These are phyloP conservation scores for Aspergillus hortae DNA, from an alignment of 2,329 filamentous ascomycete species.

Conservation along the genomic window DNA sequence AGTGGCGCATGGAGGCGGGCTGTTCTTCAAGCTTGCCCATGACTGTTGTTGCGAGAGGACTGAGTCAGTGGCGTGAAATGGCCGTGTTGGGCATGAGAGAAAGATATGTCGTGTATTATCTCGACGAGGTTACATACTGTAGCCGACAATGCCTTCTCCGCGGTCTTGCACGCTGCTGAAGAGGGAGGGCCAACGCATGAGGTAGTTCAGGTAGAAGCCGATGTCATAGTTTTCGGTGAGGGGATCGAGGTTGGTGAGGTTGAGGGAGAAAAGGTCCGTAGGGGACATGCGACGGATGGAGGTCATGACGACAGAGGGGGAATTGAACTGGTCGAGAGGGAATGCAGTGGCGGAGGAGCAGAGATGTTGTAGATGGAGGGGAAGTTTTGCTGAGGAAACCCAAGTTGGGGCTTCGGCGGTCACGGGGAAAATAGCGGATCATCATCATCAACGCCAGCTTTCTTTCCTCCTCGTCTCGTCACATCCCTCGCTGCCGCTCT, in stretches of 20 bases:
- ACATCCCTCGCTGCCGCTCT: not conserved
- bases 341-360: not conserved
- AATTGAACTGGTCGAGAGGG: not conserved
- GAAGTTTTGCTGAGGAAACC: slow-evolving; percentile 2
- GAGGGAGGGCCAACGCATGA: slow-evolving; percentile 90
- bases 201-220: slow-evolving; percentile 91
- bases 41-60: slow-evolving; percentile 52
- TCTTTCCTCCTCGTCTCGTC: not conserved
- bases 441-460: not conserved
- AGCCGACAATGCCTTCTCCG: slow-evolving; percentile 85
- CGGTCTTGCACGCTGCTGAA: slow-evolving; percentile 89
- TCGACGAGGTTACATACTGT: slow-evolving; percentile 61
- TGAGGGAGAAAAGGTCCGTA: slow-evolving; percentile 81
- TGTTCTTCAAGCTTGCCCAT: slow-evolving; percentile 96
- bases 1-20: slow-evolving; percentile 68
- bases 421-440: slow-evolving; percentile 18
- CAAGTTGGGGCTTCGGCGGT: slow-evolving; percentile 23
- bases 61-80: not conserved
- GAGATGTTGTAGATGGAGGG: not conserved
- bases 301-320: slow-evolving; percentile 59
- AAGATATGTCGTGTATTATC: not conserved
- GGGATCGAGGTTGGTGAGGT: slow-evolving; percentile 91
- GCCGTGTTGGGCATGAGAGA: not conserved
- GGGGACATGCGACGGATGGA: slow-evolving; percentile 82
- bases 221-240: slow-evolving; percentile 98